These are phyloP conservation scores for Teratosphaeriaceae sp. DNA, from an alignment of 2,329 filamentous ascomycete genomes.

Conservation along the genomic window DNA sequence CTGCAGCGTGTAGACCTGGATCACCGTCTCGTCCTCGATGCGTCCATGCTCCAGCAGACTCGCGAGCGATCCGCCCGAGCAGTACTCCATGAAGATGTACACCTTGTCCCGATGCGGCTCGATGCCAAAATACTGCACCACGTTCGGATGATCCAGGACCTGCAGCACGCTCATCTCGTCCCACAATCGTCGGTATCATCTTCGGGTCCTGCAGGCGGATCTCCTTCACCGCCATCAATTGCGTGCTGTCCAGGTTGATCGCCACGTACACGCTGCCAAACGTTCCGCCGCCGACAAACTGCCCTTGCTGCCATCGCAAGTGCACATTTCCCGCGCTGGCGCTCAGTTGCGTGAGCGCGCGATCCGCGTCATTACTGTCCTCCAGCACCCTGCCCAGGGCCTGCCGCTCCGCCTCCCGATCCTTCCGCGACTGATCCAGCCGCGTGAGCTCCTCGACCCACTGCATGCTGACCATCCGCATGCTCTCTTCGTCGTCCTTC, in stretches of 20 bases:
- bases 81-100: conserved; percentile 99
- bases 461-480: conserved; percentile 64
- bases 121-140: conserved; percentile 96
- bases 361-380: conserved; percentile 90
- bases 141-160: conserved; percentile 92
- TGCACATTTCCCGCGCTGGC: conserved; percentile 93
- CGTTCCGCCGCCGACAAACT: conserved; percentile 92
- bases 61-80: conserved; percentile 87
- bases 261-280: conserved; percentile 97
- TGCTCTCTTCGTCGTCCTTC: conserved; percentile 79
- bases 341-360: conserved; percentile 87
- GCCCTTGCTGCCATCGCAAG: conserved; percentile 97
- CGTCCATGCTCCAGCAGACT: conserved; percentile 87
- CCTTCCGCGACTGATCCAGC: conserved; percentile 71
- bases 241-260: conserved; percentile 93
- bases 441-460: conserved; percentile 65
- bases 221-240: conserved; percentile 98
- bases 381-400: conserved; percentile 86
- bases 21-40: conserved; percentile 95
- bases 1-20: conserved; percentile 93
- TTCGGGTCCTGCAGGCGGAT: conserved; percentile 96
- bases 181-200: conserved; percentile 87
- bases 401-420: conserved; percentile 77
- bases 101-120: conserved; percentile 98
- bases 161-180: conserved; percentile 97